Conservation (phyloP, 768 basidiomycete species). For the Boletus patriciae region DNA sequence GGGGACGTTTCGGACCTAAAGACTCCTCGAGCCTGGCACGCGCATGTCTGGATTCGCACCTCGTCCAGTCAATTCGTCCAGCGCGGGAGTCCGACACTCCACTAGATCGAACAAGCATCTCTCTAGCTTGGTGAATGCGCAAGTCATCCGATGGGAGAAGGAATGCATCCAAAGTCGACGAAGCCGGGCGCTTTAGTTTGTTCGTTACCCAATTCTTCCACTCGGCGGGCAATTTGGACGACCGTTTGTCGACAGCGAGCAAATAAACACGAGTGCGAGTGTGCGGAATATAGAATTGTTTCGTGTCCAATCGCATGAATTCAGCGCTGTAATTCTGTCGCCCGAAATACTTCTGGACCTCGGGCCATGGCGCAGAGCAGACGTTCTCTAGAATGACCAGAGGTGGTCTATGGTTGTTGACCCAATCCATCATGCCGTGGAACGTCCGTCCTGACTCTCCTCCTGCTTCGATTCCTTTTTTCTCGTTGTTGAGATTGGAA, state of each 20-base stretch:
- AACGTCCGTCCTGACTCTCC: conserved; percentile 95
- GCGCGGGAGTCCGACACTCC: conserved; percentile 63
- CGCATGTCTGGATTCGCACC: conserved; percentile 91
- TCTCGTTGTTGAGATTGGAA: conserved; percentile 91
- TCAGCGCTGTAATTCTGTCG: conserved; percentile 73
- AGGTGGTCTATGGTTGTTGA: conserved; percentile 80
- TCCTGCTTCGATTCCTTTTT: conserved; percentile 83
- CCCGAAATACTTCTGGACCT: conserved; percentile 75
- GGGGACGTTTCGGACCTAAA: conserved; percentile 78
- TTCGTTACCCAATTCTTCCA: conserved; percentile 65
- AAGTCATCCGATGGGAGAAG: conserved; percentile 89
- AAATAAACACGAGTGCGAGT: conserved; percentile 91
- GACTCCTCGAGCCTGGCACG: conserved; percentile 81
- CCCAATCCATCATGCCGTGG: conserved; percentile 93
- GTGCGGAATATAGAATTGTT: conserved; percentile 91
- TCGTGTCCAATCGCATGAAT: conserved; percentile 73
- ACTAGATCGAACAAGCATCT: conserved; percentile 75
- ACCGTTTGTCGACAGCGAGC: conserved; percentile 68
- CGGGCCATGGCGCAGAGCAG: conserved; percentile 83
- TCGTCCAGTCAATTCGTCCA: conserved; percentile 85
- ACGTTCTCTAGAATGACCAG: conserved; percentile 96
- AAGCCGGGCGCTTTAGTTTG: conserved; percentile 78
- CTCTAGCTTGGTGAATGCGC: conserved; percentile 84
- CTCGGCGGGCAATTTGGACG: conserved; percentile 56
- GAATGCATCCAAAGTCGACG: conserved; percentile 88